A percentile compares a stretch with the other conserved stretches of the same genome.
These are phyloP conservation scores for Botrytis aclada DNA, from an alignment of 2,329 filamentous ascomycete species.

Conservation along the genomic window DNA sequence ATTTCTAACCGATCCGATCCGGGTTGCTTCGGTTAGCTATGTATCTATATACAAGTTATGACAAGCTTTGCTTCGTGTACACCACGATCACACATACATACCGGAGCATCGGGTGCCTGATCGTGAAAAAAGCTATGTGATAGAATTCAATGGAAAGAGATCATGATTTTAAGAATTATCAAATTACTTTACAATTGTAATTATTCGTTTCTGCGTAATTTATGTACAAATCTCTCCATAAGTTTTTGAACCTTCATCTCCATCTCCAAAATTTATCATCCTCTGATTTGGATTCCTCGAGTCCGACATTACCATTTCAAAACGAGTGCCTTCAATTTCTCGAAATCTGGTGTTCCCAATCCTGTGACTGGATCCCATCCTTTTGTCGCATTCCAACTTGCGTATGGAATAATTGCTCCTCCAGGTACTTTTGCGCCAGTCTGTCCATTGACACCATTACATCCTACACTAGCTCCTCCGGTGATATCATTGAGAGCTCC, in stretches of 20 bases:
- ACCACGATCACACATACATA: neutral
- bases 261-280: neutral
- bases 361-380: slow-evolving; percentile 42
- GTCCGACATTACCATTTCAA: too few relatives aligned
- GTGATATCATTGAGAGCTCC: slow-evolving; percentile 42
- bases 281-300: too few relatives aligned
- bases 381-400: slow-evolving; percentile 31
- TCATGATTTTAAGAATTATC: neutral
- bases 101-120: accelerated
- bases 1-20: neutral
- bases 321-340: slow-evolving; percentile 24
- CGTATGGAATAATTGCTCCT: slow-evolving; percentile 25
- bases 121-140: neutral
- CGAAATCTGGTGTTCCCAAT: slow-evolving; percentile 37
- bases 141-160: neutral
- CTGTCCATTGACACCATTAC: slow-evolving; percentile 31
- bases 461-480: slow-evolving; percentile 39
- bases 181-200: neutral
- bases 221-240: neutral
- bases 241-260: neutral
- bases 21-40: neutral
- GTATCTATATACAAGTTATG: neutral
- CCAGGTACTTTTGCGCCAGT: slow-evolving; percentile 14
- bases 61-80: neutral
- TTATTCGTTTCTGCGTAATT: neutral